Evolutionary conservation across 352 stramenopile genomes (phyloP), one percentile per base, ranked within the genome.

Genomic region (Phytophthora fragariae): DNA sequence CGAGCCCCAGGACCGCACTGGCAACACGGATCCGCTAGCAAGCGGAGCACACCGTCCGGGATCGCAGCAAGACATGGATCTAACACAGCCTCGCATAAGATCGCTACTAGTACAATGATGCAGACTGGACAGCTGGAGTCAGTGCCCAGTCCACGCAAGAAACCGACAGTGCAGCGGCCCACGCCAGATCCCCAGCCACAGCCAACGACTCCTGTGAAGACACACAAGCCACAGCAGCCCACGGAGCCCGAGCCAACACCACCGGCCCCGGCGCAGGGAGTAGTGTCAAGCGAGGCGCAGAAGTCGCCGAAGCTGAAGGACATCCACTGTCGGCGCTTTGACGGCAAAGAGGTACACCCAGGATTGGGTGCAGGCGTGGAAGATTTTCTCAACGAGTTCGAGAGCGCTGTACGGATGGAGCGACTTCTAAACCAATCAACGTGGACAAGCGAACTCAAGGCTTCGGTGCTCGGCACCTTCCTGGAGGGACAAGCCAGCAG

Each of bases 391-490:
- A 60, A 65, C 21, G 49, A 53, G 35, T 68, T 55, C 0, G 50
- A 70, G 55, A 29, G 31, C 2, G 46, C 55, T 12, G 46, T 64
- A 0, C n/a, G 44, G 12, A 70, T 65, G 44, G 64, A 71, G 3
- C 17, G 46, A 11, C 64, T 59, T 0, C 31, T 70, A 7, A 64
- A 70, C 31, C 17, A 59, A 7, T 60, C 64, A 7, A 44, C 55
- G 31, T 70, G 55, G 46, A 41, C 64, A 0, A 59, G 8, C 5
- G 44, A 54, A 11, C 56, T 65, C 1, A 60, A 65, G 46, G 55
- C 55, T 15, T 70, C 64, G 3, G 56, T 65, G 15, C 31, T 70
- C 9, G 56, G 55, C 2, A 70, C 54, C 3, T 65, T 65, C 21
- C 44, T 70, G 8, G 27, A 59, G 24, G 55, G 55, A 9, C 12